Evolutionary conservation across 73 alveolate genomes (phyloP).

Genomic region (Tetrahymena elliotti): DNA sequence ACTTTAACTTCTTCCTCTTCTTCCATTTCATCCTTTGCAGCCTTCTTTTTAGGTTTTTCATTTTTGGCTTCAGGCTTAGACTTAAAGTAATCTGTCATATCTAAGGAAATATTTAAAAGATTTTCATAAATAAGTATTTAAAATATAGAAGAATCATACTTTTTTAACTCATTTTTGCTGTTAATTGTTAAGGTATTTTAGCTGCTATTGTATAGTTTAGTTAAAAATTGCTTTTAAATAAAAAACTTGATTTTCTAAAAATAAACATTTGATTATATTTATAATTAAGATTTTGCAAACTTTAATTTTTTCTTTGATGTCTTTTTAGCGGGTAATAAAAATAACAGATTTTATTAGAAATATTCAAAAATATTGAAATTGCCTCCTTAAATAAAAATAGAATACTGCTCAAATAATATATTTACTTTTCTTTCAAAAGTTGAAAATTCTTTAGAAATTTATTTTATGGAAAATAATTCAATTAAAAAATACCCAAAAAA

Average conservation of each 20-base stretch:
- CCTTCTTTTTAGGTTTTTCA: neutral
- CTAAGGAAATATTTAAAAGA: neutral
- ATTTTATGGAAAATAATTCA: too few species aligned
- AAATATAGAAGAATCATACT: neutral
- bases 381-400: neutral
- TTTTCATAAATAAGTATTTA: too few species aligned
- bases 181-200: neutral
- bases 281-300: neutral
- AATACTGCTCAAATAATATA: too few species aligned
- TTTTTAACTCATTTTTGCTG: neutral
- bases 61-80: neutral
- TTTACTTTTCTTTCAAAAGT: too few species aligned
- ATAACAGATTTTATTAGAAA: neutral
- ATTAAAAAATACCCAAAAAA: too few species aligned
- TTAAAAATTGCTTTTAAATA: neutral
- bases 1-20: neutral
- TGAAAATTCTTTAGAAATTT: too few species aligned
- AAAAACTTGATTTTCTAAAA: neutral
- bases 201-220: neutral
- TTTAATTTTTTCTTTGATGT: neutral
- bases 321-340: neutral
- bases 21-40: neutral
- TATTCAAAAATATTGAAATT: neutral
- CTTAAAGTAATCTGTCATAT: neutral
- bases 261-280: neutral